phyloP scores from a whole-genome alignment of 345 rosid genomes.

The Euphorbia pulcherrima region DNA sequence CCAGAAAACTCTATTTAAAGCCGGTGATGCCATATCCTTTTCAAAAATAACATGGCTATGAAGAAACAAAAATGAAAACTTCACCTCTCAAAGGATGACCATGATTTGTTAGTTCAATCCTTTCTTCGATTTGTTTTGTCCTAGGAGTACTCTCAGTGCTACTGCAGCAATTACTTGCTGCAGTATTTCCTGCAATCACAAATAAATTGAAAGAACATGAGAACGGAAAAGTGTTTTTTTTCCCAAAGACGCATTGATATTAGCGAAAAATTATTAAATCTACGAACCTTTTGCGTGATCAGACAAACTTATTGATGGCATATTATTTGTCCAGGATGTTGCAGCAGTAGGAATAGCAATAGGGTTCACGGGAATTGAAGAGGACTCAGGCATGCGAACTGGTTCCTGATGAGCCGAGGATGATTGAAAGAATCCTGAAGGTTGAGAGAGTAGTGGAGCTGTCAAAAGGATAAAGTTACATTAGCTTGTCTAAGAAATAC shows the following conservation, averaged over 20 bases:
- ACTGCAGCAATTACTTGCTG: conserved; percentile 32
- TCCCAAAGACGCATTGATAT: background rate
- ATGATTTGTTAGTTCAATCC: conserved; percentile 27
- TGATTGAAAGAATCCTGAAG: conserved; percentile 42
- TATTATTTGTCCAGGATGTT: conserved; percentile 50
- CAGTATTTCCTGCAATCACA: conserved; percentile 20
- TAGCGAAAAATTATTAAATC: background rate
- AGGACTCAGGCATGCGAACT: conserved; percentile 41
- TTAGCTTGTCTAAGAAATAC: background rate
- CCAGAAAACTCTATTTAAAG: background rate
- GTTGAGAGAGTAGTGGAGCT: conserved; percentile 30
- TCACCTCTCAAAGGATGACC: conserved; percentile 43
- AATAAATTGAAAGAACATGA: conserved; percentile 13
- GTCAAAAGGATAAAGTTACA: conserved; percentile 9
- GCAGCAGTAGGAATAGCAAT: conserved; percentile 31
- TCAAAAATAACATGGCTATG: background rate
- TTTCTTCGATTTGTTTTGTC: conserved; percentile 30
- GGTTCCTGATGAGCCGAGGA: conserved; percentile 47
- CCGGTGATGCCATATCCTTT: background rate
- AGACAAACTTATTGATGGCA: conserved; percentile 31
- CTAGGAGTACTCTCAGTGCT: conserved; percentile 44
- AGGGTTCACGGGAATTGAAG: conserved; percentile 40
- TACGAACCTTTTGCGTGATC: conserved; percentile 40
- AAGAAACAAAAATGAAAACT: background rate
- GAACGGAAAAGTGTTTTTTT: background rate